Percentiles rank a stretch among this genome's conserved stretches.
Evolutionary conservation across 805 yeast species (phyloP).

Genomic region (Kregervanrija delftensis): DNA sequence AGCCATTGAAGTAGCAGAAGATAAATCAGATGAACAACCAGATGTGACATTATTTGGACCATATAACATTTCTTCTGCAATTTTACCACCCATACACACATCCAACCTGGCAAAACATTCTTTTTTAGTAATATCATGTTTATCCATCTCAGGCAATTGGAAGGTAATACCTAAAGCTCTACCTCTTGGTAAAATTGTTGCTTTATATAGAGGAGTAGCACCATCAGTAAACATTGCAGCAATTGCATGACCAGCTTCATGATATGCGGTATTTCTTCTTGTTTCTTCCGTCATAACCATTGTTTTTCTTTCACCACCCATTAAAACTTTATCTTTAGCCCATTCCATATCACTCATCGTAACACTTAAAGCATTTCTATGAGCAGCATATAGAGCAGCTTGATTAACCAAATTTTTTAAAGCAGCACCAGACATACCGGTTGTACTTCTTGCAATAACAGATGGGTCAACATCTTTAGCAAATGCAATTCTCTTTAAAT

Average conservation of each 20-base stretch:
- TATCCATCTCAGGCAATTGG: conserved; percentile 97
- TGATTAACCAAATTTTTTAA: conserved; percentile 92
- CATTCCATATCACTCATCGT: conserved; percentile 92
- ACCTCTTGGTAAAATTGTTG: conserved; percentile 95
- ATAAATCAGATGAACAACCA: conserved; percentile 90
- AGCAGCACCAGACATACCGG: conserved; percentile 98
- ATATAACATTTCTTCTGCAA: conserved; percentile 89
- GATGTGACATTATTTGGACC: conserved; percentile 91
- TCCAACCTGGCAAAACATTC: conserved; percentile 90
- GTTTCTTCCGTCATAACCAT: conserved; percentile 97
- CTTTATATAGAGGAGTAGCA: conserved; percentile 93
- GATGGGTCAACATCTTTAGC: conserved; percentile 82
- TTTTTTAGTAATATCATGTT: conserved; percentile 82
- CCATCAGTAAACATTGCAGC: conserved; percentile 94
- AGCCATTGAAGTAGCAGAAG: conserved; percentile 86
- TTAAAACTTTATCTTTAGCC: conserved; percentile 96
- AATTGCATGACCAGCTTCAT: conserved; percentile 99
- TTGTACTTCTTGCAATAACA: conserved; percentile 92
- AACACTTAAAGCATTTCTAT: conserved; percentile 82
- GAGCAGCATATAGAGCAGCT: conserved; percentile 97
- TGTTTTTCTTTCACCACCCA: conserved; percentile 97
- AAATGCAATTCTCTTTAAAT: conserved; percentile 84
- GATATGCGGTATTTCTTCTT: conserved; percentile 90
- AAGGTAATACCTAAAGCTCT: conserved; percentile 94
- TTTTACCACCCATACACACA: conserved; percentile 98